Conservation (phyloP, 495 filamentous ascomycete genomes). For the Bathelium albidoporum region DNA sequence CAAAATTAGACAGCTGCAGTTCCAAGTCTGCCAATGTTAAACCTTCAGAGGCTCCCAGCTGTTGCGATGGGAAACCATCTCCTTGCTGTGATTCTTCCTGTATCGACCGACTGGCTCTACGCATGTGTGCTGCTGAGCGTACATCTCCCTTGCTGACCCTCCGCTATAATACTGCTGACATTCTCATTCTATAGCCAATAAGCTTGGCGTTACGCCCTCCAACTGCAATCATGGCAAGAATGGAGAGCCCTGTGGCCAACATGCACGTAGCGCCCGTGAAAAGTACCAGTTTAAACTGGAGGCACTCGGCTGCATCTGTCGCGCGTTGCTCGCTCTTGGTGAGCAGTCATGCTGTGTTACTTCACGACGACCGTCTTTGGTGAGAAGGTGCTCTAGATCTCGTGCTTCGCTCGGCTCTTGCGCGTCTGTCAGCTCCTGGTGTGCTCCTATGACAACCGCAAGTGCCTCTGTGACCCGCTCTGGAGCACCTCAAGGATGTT, state of each 20-base stretch:
- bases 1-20: no score
- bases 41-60: no score
- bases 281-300: background rate
- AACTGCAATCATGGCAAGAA: background rate
- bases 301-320: background rate
- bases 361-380: background rate
- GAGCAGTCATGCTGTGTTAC: background rate
- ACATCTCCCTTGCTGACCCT: background rate
- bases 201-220: background rate
- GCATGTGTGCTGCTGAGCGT: no score
- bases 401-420: background rate
- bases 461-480: no score
- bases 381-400: background rate
- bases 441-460: no score
- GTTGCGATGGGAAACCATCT: background rate
- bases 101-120: no score
- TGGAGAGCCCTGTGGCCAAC: background rate
- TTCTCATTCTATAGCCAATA: background rate
- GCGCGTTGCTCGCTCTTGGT: background rate
- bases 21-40: no score
- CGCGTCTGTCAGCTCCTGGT: no score
- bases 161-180: background rate
- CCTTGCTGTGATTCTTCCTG: background rate
- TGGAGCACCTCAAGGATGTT: no score
- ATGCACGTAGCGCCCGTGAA: background rate